Conservation (phyloP, 495 filamentous ascomycete species). For the Neurospora hispaniola region DNA sequence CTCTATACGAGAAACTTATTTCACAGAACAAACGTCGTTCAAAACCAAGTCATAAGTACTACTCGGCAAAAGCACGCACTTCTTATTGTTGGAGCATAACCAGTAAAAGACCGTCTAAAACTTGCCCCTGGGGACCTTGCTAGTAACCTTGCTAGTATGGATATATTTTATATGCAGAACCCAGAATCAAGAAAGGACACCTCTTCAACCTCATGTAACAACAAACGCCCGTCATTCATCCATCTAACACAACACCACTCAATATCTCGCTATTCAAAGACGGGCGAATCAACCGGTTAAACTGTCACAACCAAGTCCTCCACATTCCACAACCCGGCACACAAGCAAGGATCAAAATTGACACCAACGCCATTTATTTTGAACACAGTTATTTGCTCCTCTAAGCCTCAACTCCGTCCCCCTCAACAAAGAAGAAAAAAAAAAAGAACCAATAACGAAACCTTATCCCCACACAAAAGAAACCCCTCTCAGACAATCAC, state of each 20-base stretch:
- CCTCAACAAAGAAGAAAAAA: neutral
- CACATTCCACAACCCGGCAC: neutral
- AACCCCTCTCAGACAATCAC: neutral
- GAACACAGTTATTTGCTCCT: neutral
- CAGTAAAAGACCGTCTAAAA: neutral
- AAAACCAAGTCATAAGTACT: neutral
- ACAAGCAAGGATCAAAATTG: neutral
- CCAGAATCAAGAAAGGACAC: neutral
- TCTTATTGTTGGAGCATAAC: neutral
- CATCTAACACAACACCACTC: neutral
- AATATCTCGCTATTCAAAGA: neutral
- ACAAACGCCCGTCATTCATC: neutral
- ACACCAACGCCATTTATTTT: neutral
- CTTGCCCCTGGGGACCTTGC: neutral
- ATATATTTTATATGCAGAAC: neutral
- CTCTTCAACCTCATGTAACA: neutral
- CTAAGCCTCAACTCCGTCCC: neutral
- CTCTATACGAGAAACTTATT: too few species aligned
- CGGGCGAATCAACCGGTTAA: neutral
- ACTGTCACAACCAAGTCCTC: neutral
- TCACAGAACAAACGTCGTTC: neutral
- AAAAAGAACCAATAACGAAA: neutral
- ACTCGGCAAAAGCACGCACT: neutral
- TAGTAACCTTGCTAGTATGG: too few species aligned
- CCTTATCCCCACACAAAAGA: neutral